Evolutionary conservation across 2,329 filamentous ascomycete species (phyloP).

Genomic region (Talaromyces pinophilus): DNA sequence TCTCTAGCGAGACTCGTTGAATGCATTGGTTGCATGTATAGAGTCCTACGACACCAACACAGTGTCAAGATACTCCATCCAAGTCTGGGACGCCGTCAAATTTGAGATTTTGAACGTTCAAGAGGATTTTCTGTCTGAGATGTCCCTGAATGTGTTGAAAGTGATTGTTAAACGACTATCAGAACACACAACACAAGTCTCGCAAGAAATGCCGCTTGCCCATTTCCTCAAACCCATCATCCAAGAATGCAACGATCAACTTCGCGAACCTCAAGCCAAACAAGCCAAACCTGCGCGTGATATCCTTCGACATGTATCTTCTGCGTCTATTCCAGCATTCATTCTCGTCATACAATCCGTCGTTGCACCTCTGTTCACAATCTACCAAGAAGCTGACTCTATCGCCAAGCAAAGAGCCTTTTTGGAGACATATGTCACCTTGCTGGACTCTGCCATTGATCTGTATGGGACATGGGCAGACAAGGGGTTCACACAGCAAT

Average conservation of each 20-base stretch:
- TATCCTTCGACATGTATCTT: constrained; percentile 59
- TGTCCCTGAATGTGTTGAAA: constrained; percentile 58
- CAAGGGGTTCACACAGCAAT: constrained; percentile 38
- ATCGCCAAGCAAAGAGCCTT: constrained; percentile 64
- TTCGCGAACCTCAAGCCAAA: constrained; percentile 68
- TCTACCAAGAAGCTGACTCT: constrained; percentile 63
- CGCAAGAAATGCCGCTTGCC: constrained; percentile 48
- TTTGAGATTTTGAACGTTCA: constrained; percentile 68
- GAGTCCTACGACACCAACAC: constrained; percentile 60
- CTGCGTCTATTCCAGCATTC: constrained; percentile 57
- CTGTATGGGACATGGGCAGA: constrained; percentile 59
- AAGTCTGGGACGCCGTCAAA: constrained; percentile 68
- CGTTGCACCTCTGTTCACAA: constrained; percentile 58
- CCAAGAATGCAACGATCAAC: constrained; percentile 67
- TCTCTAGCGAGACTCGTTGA: constrained; percentile 61
- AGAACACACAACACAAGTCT: constrained; percentile 38
- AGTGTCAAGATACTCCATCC: constrained; percentile 63
- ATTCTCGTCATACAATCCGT: constrained; percentile 58
- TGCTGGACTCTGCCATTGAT: constrained; percentile 60
- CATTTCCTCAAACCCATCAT: constrained; percentile 62
- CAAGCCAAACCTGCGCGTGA: constrained; percentile 65
- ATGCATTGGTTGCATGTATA: constrained; percentile 62
- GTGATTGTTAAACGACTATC: constrained; percentile 60
- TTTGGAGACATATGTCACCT: constrained; percentile 60
- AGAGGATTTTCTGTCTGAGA: constrained; percentile 64